Conservation (phyloP, 768 basidiomycete genomes). For the Suillus subaureus region DNA sequence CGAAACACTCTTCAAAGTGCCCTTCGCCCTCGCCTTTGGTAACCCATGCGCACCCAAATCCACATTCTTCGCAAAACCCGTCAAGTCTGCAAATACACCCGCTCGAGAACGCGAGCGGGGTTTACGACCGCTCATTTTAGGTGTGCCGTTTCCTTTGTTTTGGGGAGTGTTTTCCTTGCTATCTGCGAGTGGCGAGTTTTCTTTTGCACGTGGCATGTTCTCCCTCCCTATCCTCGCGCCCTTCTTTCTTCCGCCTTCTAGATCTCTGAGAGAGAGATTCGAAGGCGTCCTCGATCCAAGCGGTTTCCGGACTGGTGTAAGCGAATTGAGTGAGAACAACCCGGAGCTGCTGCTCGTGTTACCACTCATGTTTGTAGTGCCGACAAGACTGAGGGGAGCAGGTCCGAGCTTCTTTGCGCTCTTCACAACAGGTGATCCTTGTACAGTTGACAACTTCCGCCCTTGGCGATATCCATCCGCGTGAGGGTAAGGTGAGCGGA, state of each 20-base stretch:
- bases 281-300: slow-evolving; percentile 25
- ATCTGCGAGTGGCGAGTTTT: slow-evolving; percentile 8
- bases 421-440: slow-evolving; percentile 29
- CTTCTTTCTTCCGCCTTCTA: not conserved
- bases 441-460: slow-evolving; percentile 33
- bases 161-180: slow-evolving; percentile 29
- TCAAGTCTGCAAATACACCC: slow-evolving; percentile 43
- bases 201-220: slow-evolving; percentile 10
- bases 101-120: slow-evolving; percentile 27
- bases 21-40: slow-evolving; percentile 29
- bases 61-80: slow-evolving; percentile 36
- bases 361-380: slow-evolving; percentile 13
- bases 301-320: slow-evolving; percentile 28
- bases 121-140: slow-evolving; percentile 31
- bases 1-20: slow-evolving; percentile 41
- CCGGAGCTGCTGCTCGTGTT: slow-evolving; percentile 23
- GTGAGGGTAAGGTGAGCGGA: slow-evolving; percentile 18
- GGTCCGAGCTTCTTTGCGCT: not conserved
- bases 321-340: slow-evolving; percentile 19
- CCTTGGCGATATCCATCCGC: slow-evolving; percentile 10
- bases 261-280: not conserved
- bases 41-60: slow-evolving; percentile 32
- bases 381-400: not conserved
- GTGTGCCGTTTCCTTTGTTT: slow-evolving; percentile 14
- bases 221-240: not conserved